Percentiles rank a stretch among this genome's conserved stretches.
These are phyloP conservation scores for Angomonas ambiguus DNA, from an alignment of 208 protist genomes.

Conservation along the genomic window DNA sequence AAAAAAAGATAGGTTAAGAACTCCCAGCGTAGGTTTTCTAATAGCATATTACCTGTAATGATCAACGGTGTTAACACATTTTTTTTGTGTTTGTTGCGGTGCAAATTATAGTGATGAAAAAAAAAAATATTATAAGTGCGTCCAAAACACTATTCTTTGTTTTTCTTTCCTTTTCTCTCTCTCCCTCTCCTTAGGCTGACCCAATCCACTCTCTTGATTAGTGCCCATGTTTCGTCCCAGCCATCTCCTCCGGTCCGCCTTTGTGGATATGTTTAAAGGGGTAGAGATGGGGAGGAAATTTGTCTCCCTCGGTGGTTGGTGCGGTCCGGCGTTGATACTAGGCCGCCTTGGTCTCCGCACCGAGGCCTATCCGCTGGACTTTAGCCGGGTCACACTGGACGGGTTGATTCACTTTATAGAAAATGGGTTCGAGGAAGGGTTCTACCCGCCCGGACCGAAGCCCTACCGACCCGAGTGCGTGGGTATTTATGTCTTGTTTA, in stretches of 20 bases:
- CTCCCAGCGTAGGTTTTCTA: background rate
- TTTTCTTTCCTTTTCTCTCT: background rate
- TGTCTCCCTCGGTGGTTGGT: slow-evolving; percentile 76
- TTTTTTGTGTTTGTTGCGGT: no score
- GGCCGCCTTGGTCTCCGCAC: slow-evolving; percentile 68
- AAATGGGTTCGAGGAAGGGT: slow-evolving; percentile 54
- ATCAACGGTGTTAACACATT: no score
- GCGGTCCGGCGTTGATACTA: slow-evolving; percentile 64
- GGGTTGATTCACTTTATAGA: slow-evolving; percentile 59
- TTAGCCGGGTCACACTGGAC: slow-evolving; percentile 65
- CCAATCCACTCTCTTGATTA: background rate
- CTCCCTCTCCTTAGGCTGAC: background rate
- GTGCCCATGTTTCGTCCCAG: slow-evolving; percentile 13
- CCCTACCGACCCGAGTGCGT: slow-evolving; percentile 76
- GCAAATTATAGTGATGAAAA: no score
- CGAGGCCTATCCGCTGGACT: slow-evolving; percentile 74
- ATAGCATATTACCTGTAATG: background rate
- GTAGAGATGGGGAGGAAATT: slow-evolving; percentile 39
- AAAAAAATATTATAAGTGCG: no score
- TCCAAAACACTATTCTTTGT: no score
- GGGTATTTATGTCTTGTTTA: slow-evolving; percentile 67
- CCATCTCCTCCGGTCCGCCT: background rate
- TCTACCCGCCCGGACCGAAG: slow-evolving; percentile 56
- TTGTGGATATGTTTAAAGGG: slow-evolving; percentile 21
- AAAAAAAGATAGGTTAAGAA: no score